These are phyloP conservation scores for Trichophyton mentagrophytes DNA, from an alignment of 2,329 filamentous ascomycete species.

Conservation along the genomic window DNA sequence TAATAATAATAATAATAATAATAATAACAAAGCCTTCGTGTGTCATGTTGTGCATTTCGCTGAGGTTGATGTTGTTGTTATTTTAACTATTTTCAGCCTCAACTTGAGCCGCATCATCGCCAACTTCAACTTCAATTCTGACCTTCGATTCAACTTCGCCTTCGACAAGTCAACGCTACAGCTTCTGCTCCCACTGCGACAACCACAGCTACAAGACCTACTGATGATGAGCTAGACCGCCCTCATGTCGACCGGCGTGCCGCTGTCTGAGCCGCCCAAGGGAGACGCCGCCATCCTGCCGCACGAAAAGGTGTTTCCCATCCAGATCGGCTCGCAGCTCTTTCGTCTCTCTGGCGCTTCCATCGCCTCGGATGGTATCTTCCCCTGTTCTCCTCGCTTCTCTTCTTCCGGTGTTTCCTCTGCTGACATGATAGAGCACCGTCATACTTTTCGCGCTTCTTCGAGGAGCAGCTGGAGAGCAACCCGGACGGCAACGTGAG, in stretches of 20 bases:
- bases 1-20: no score
- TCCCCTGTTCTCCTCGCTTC: constrained; percentile 9
- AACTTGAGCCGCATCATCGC: no score
- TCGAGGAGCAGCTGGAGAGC: constrained; percentile 63
- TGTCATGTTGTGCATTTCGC: no score
- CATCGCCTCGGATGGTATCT: constrained; percentile 56
- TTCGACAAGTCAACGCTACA: neutral
- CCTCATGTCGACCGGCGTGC: neutral
- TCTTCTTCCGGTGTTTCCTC: neutral
- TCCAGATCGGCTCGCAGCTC: constrained; percentile 57
- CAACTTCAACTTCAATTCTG: no score
- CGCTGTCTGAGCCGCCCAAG: constrained; percentile 3
- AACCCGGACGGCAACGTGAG: constrained; percentile 50
- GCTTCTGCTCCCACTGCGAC: neutral
- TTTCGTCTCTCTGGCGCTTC: constrained; percentile 58
- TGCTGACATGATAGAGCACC: constrained; percentile 58
- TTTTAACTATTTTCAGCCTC: no score
- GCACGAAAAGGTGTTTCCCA: constrained; percentile 52
- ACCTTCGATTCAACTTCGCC: no score
- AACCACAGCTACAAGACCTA: neutral
- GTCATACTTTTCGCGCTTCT: constrained; percentile 93
- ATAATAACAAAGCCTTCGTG: no score
- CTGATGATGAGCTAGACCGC: neutral
- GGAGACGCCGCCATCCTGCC: constrained; percentile 29
- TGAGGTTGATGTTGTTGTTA: no score